Conservation (phyloP, 1,139 yeast genomes). For the Yamadazyma triangularis region DNA sequence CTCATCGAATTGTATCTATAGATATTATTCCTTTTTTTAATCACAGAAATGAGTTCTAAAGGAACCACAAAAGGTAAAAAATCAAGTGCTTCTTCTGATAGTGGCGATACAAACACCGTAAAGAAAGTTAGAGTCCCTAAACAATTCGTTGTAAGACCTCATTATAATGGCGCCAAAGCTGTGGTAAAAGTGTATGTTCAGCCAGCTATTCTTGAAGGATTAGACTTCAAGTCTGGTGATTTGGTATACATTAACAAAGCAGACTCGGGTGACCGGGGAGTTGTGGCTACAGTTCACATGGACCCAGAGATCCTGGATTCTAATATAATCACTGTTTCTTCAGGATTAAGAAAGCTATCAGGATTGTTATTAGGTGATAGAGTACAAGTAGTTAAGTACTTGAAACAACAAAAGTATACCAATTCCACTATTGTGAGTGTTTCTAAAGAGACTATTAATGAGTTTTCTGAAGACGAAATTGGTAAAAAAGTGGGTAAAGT, state of each 20-base stretch:
- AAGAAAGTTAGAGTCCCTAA: constrained; percentile 46
- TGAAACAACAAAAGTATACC: constrained; percentile 51
- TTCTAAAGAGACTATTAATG: constrained; percentile 3
- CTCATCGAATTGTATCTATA: no score
- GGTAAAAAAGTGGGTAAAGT: constrained; percentile 28
- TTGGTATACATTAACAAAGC: constrained; percentile 48
- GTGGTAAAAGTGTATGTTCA: constrained; percentile 45
- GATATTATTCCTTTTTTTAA: no score
- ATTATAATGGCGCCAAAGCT: constrained; percentile 20
- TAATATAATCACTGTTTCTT: constrained; percentile 55
- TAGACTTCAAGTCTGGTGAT: constrained; percentile 52
- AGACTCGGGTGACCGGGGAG: constrained; percentile 41
- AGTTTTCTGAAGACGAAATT: constrained; percentile 3
- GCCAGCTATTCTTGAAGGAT: constrained; percentile 46
- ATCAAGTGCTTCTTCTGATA: constrained; percentile 18
- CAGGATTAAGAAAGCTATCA: constrained; percentile 44
- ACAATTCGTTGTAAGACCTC: constrained; percentile 58
- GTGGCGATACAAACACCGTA: constrained; percentile 14
- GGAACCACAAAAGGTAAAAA: constrained; percentile 15
- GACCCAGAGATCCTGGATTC: constrained; percentile 37
- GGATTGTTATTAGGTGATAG: constrained; percentile 74
- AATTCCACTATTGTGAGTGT: constrained; percentile 14
- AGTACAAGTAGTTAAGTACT: constrained; percentile 42
- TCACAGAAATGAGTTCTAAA: constrained; percentile 12
- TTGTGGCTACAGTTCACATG: constrained; percentile 42